Evolutionary conservation across 225 moss, liverwort and hornwort species (phyloP), one percentile per base, ranked within the genome.

Genomic region (Takakia lepidozioides): DNA sequence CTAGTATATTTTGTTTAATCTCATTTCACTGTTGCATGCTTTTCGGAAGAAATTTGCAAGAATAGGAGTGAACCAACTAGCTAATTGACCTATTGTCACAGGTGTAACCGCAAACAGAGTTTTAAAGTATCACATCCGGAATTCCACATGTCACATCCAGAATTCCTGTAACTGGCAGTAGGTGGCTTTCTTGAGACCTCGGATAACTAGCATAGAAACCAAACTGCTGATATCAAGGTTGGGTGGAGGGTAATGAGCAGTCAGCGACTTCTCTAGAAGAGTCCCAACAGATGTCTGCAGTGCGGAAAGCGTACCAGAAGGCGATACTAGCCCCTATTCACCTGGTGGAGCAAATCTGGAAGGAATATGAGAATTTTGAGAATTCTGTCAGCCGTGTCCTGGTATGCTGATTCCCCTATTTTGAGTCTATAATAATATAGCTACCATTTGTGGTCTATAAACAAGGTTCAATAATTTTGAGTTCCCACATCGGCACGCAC

Each of bases 361-460:
- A 98, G 71, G 95, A 98, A 49, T 91, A 98, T 63, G 90, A 90
- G 74, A 80, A 64, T 72, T 90, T 98, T 81, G 95, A 98, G 69
- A 90, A 98, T 74, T 98, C 95, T 56, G 75, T 91, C 67, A 91
- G 87, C 80, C 84, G 84, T 70, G 78, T 90, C 58, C 71, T 91
- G 85, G 95, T 98, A 67, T 74, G 84, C 64, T 73, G 76, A 76
- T 76, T 76, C 72, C 81, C 76, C 72, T 76, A 63, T 63, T 40
- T 59, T 76, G 59, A 70, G 54, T 65, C 69, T 82, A 68, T 69
- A 43, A 60, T 61, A 60, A 73, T 52, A 55, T 59, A 60, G 60
- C 63, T 46, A 63, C 63, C 69, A 60, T 57, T 59, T 79, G 74
- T 79, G 72, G 74, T 74, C 50, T 69, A 63, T 66, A 66, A 57